phyloP scores from a whole-genome alignment of 352 stramenopile genomes.

The Phytophthora pistaciae region DNA sequence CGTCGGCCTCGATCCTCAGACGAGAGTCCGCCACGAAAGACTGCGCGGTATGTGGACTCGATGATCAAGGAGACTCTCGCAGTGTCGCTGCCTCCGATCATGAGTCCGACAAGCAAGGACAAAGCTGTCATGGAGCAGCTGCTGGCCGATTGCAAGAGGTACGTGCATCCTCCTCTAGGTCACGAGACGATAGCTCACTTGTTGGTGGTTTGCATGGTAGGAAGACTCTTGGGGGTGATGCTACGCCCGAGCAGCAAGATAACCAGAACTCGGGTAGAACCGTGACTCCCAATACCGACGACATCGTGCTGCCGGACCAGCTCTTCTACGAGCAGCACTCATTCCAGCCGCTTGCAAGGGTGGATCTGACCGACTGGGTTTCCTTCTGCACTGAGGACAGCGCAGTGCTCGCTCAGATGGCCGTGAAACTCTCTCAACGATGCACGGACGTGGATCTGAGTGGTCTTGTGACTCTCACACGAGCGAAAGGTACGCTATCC shows the following conservation, averaged over 20 bases:
- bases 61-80: conserved; percentile 32
- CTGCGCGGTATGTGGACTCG: conserved; percentile 14
- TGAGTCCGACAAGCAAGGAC: conserved; percentile 36
- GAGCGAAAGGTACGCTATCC: conserved; percentile 41
- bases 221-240: conserved; percentile 11
- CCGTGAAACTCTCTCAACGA: conserved; percentile 45
- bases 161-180: conserved; percentile 1
- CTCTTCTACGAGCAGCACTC: conserved; percentile 74
- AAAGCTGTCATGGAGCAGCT: conserved; percentile 56
- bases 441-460: conserved; percentile 60
- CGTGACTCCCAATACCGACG: not conserved
- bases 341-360: conserved; percentile 35
- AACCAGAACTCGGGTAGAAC: conserved; percentile 60
- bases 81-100: conserved; percentile 47
- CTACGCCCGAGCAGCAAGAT: conserved; percentile 9
- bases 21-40: conserved; percentile 25
- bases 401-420: conserved; percentile 45
- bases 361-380: conserved; percentile 69
- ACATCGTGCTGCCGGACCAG: conserved; percentile 46
- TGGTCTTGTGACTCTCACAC: conserved; percentile 39
- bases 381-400: conserved; percentile 43
- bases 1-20: conserved; percentile 34
- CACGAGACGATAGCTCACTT: conserved; percentile 4
- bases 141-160: conserved; percentile 57
- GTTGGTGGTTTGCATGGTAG: conserved; percentile 24